phyloP scores from a whole-genome alignment of 202 grass and related monocot species.

The Bolboschoenoplectus hybrid region DNA sequence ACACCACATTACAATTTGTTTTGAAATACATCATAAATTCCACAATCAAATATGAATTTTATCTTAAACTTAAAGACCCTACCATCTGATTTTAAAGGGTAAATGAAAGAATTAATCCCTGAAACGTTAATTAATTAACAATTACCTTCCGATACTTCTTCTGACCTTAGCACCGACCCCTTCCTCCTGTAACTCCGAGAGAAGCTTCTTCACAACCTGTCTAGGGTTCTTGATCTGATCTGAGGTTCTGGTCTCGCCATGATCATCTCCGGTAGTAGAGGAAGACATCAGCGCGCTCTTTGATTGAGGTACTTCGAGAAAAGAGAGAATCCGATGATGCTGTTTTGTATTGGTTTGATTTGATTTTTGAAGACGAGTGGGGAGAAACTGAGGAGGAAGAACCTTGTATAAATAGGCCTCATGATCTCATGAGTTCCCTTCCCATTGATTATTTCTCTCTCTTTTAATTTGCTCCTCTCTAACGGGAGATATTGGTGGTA shows the following conservation, averaged over 20 bases:
- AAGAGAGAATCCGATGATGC: background rate
- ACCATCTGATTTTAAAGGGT: background rate
- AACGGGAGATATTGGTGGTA: background rate
- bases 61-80: background rate
- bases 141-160: constrained; percentile 79
- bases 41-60: background rate
- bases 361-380: constrained; percentile 16
- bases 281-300: constrained; percentile 38
- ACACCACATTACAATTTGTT: constrained; percentile 6
- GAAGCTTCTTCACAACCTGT: constrained; percentile 60
- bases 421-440: background rate
- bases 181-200: constrained; percentile 69
- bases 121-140: background rate
- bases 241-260: background rate
- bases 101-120: background rate
- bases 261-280: background rate
- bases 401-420: constrained; percentile 11
- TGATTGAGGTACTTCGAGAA: background rate
- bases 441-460: constrained; percentile 10
- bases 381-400: constrained; percentile 16
- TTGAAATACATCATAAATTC: constrained; percentile 20
- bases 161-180: constrained; percentile 78
- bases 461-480: background rate
- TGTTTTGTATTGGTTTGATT: background rate
- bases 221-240: constrained; percentile 59